These are phyloP conservation scores for Candida piceae DNA, from an alignment of 805 yeast genomes.

Conservation along the genomic window DNA sequence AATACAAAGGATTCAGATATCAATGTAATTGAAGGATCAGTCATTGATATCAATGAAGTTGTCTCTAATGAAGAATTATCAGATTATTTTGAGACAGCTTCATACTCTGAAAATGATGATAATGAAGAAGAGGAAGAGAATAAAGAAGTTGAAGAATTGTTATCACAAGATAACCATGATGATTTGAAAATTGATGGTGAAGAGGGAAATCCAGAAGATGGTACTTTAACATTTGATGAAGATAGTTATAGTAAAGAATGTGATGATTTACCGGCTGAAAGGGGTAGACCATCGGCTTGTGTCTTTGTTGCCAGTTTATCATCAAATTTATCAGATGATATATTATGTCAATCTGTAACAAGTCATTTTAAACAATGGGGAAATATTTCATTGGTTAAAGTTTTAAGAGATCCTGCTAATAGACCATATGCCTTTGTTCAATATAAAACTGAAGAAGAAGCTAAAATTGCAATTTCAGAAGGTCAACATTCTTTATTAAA, in stretches of 20 bases:
- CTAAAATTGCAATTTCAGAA: constrained; percentile 55
- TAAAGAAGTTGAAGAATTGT: no score
- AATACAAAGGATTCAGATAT: no score
- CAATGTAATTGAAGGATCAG: no score
- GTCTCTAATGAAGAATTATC: constrained; percentile 16
- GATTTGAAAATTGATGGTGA: neutral
- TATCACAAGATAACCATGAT: no score
- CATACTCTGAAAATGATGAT: constrained; percentile 13
- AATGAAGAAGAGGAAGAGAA: constrained; percentile 7
- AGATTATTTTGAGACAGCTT: constrained; percentile 15
- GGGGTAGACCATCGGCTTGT: constrained; percentile 77
- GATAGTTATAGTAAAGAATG: constrained; percentile 15
- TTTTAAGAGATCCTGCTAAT: constrained; percentile 71
- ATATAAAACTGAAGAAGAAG: constrained; percentile 65
- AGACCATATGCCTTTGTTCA: constrained; percentile 94
- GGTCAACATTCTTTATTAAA: constrained; percentile 69
- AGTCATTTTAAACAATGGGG: constrained; percentile 72
- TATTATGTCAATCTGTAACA: constrained; percentile 62
- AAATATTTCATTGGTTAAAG: constrained; percentile 65
- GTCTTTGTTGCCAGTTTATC: constrained; percentile 86
- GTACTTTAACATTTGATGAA: constrained; percentile 12
- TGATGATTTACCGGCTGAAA: constrained; percentile 17
- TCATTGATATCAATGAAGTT: constrained; percentile 6
- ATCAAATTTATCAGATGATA: constrained; percentile 61
- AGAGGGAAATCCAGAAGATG: constrained; percentile 1